A percentile compares a stretch with the other conserved stretches of the same genome.
These are phyloP conservation scores for Aspergillus unguis DNA, from an alignment of 2,329 filamentous ascomycete species.

Conservation along the genomic window DNA sequence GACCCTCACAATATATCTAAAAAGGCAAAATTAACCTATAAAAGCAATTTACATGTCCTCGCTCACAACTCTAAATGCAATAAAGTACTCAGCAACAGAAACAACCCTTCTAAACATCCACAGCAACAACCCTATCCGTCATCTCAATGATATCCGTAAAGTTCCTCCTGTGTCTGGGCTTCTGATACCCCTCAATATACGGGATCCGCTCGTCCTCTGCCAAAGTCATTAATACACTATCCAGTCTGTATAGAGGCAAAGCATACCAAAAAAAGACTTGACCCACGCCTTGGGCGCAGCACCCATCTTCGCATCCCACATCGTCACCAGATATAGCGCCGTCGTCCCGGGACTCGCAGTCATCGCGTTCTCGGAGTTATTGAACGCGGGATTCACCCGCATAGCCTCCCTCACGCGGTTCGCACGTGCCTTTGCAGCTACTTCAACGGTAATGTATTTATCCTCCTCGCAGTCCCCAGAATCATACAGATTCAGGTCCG, in stretches of 20 bases:
- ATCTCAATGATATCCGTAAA: neutral
- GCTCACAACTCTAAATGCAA: too few species aligned
- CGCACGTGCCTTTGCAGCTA: neutral
- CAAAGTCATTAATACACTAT: neutral
- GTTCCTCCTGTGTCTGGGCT: neutral
- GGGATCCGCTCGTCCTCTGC: constrained; percentile 9
- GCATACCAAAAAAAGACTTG: constrained; percentile 4
- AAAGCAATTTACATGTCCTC: too few species aligned
- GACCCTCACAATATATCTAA: too few species aligned
- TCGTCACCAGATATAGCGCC: constrained; percentile 3
- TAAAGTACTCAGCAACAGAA: too few species aligned
- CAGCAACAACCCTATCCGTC: neutral
- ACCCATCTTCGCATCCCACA: constrained; percentile 3
- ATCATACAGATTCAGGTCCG: neutral
- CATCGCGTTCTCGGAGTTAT: neutral
- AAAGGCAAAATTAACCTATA: too few species aligned
- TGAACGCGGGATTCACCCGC: neutral
- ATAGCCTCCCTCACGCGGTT: neutral
- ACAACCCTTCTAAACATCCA: neutral
- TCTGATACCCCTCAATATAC: constrained; percentile 5
- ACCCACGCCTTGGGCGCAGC: constrained; percentile 4
- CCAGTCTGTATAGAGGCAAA: neutral
- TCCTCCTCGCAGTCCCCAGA: neutral
- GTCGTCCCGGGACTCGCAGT: neutral
- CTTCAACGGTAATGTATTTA: neutral